Base-by-base conservation (phyloP, 768 basidiomycete genomes). In the Sarcodon sp. region DNA sequence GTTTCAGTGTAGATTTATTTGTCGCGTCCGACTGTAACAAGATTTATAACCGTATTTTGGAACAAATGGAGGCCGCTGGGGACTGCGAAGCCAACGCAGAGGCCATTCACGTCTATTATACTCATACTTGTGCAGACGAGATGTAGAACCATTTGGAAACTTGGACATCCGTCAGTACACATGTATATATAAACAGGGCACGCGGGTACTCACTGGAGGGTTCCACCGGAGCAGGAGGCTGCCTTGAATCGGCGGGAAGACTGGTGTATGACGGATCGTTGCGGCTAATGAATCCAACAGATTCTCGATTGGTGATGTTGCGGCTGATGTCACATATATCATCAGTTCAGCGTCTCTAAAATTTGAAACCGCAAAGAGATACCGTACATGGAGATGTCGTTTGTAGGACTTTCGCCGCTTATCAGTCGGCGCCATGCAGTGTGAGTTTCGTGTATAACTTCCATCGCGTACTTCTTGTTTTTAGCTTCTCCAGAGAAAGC, bases 401-500 rank as follows among this genome's bases (percentile, higher is more conserved):
- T 83, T 41, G 67, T 62, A 43, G 77, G 53, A 13, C 82, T 84
- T 54, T 96, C 87, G 53, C 92, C 90, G 46, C 68, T 69, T 64
- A 92, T 75, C 57, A 99, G 78, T 60, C 87, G 87, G 60, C 91
- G 88, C 96, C 96, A 99, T 35, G 96, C 87, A 66, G 98, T 96
- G 63, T 98, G 85, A 69, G 89, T 93, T 65, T 99, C 96, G 66
- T 96, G 93, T 62, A 99, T 87, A 70, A 98, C 96, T 69, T 98
- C 94, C 47, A 87, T 90, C 33, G 96, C 96, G 64, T 98, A 99
- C 67, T 94, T 96, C 77, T 94, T 96, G 76, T 96, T 96, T 75
- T 98, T 99, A 54, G 94, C 94, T 70, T 99, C 96, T 50, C 96
- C 96, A 47, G 90, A 93, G 79, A 99, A 99, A 13, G 96, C 96